phyloP scores from a whole-genome alignment of 2,329 filamentous ascomycete genomes.

The Aspergillus candidus region DNA sequence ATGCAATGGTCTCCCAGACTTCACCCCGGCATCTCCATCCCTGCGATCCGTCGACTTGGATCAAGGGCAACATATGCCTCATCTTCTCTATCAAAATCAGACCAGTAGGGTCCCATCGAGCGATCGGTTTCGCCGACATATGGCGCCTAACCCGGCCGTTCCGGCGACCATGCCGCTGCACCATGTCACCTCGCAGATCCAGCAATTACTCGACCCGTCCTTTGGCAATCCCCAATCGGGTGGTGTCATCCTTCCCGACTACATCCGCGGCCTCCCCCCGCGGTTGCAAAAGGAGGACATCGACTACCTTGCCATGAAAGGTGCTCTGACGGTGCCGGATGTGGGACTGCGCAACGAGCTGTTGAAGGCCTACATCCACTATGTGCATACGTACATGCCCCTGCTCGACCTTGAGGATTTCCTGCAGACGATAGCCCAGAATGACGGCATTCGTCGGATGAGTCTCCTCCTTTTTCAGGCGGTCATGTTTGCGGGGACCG shows the following conservation, averaged over 20 bases:
- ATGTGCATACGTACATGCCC: constrained; percentile 91
- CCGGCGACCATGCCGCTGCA: constrained; percentile 33
- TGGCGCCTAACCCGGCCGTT: constrained; percentile 40
- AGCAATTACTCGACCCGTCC: constrained; percentile 35
- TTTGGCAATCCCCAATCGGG: constrained; percentile 46
- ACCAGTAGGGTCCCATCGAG: constrained; percentile 43
- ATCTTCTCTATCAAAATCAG: constrained; percentile 48
- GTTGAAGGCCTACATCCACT: constrained; percentile 76
- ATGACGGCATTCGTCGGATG: constrained; percentile 64
- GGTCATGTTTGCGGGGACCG: constrained; percentile 87
- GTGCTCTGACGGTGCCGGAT: constrained; percentile 71
- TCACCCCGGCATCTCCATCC: constrained; percentile 37
- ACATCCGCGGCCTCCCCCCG: constrained; percentile 71
- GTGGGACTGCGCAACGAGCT: constrained; percentile 69
- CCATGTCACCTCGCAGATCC: constrained; percentile 31
- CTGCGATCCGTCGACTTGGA: constrained; percentile 44
- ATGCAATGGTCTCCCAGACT: constrained; percentile 26
- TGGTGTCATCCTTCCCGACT: constrained; percentile 53
- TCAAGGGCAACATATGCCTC: constrained; percentile 54
- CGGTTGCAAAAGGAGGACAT: constrained; percentile 77
- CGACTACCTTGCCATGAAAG: constrained; percentile 75
- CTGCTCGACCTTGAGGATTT: constrained; percentile 64
- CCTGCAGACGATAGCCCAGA: constrained; percentile 51
- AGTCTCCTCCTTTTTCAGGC: constrained; percentile 88
- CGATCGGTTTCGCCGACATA: constrained; percentile 39